Conservation (phyloP, 1,284 basidiomycete genomes). For the Tilletia indica region DNA sequence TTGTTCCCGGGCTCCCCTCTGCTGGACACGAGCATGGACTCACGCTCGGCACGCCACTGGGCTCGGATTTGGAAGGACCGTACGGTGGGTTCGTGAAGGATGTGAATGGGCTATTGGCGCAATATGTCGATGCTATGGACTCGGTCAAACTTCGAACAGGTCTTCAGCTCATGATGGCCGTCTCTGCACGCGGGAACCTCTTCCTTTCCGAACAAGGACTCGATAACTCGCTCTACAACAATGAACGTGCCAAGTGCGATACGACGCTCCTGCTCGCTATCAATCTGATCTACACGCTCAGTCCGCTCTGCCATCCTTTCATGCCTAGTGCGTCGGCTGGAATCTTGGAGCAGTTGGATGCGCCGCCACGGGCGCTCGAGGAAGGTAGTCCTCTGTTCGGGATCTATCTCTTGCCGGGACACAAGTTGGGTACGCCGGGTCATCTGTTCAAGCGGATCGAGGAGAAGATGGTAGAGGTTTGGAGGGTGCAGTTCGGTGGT, state of each 20-base stretch:
- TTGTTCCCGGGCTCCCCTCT: constrained; percentile 64
- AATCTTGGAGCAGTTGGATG: constrained; percentile 85
- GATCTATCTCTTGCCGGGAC: constrained; percentile 82
- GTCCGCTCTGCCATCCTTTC: constrained; percentile 84
- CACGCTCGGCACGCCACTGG: neutral
- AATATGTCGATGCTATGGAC: constrained; percentile 87
- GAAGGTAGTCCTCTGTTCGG: constrained; percentile 55
- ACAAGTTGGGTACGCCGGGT: constrained; percentile 78
- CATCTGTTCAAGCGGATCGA: constrained; percentile 94
- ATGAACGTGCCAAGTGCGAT: constrained; percentile 79
- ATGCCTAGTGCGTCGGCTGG: constrained; percentile 86
- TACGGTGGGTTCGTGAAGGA: constrained; percentile 67
- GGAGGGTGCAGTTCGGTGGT: constrained; percentile 79
- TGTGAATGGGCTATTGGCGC: constrained; percentile 74
- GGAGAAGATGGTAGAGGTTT: constrained; percentile 80
- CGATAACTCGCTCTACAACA: constrained; percentile 81
- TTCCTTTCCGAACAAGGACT: constrained; percentile 90
- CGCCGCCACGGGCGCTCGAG: constrained; percentile 68
- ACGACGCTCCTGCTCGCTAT: constrained; percentile 81
- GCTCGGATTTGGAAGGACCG: neutral
- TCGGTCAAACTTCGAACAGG: constrained; percentile 84
- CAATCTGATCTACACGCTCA: constrained; percentile 90
- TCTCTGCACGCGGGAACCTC: constrained; percentile 88
- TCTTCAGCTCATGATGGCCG: constrained; percentile 80
- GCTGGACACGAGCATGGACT: constrained; percentile 19